Conservation (phyloP, 1,139 yeast species). For the Pneumocystis sp. region DNA sequence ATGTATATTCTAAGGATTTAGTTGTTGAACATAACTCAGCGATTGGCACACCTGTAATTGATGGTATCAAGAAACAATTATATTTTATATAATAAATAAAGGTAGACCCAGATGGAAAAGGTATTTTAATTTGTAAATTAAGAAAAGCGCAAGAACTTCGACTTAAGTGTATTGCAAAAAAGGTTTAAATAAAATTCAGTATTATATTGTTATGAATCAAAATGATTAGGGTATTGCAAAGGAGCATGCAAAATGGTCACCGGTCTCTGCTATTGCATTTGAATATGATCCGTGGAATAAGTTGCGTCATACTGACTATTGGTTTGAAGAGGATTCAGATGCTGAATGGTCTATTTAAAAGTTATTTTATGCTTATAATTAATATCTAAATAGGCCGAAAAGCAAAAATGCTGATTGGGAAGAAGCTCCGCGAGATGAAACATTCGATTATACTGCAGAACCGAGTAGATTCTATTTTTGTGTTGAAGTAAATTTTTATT, state of each 20-base stretch:
- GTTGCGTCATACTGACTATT: constrained; percentile 81
- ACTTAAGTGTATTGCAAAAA: constrained; percentile 85
- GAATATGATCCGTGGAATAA: constrained; percentile 99
- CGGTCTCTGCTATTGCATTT: constrained; percentile 92
- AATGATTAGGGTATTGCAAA: constrained; percentile 60
- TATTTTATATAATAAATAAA: constrained; percentile 15
- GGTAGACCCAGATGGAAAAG: constrained; percentile 65
- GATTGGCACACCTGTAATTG: constrained; percentile 19
- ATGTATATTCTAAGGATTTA: constrained; percentile 78
- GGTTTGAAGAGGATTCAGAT: constrained; percentile 85
- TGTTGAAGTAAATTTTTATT: constrained; percentile 37
- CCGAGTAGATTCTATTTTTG: constrained; percentile 73
- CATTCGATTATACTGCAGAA: constrained; percentile 69
- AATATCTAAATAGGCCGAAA: constrained; percentile 20
- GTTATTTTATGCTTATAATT: constrained; percentile 28
- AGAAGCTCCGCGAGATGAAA: constrained; percentile 42
- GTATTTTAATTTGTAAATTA: constrained; percentile 77
- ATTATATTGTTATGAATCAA: background rate
- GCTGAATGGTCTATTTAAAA: constrained; percentile 50
- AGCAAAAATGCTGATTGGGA: constrained; percentile 87
- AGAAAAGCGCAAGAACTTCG: constrained; percentile 86
- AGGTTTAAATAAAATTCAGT: constrained; percentile 22
- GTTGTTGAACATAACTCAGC: constrained; percentile 32
- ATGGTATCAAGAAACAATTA: constrained; percentile 6
- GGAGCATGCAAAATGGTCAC: constrained; percentile 98